Evolutionary conservation across 441 rosid genomes (phyloP).

Genomic region (Manihot esculenta): DNA sequence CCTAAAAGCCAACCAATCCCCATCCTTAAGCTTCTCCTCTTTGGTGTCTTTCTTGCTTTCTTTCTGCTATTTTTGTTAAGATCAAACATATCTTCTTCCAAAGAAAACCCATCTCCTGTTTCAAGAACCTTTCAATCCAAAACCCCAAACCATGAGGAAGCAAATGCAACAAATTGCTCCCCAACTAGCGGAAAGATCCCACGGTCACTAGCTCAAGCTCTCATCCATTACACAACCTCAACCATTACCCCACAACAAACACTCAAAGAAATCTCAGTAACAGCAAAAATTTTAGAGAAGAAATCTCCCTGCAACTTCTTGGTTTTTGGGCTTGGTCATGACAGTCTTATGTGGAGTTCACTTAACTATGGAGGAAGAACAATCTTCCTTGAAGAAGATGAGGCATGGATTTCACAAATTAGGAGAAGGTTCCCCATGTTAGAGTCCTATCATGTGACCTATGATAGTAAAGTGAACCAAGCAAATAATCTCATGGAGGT

Average conservation of each 20-base stretch:
- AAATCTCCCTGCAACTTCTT: constrained; percentile 90
- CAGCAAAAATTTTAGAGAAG: constrained; percentile 49
- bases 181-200: constrained; percentile 57
- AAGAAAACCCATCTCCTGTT: constrained; percentile 26
- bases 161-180: constrained; percentile 37
- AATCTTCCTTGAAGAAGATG: constrained; percentile 79
- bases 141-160: not conserved
- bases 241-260: constrained; percentile 84
- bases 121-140: constrained; percentile 14
- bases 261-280: constrained; percentile 60
- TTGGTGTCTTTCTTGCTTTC: constrained; percentile 57
- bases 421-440: constrained; percentile 63
- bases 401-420: constrained; percentile 81
- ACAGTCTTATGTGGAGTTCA: constrained; percentile 88
- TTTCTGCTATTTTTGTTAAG: constrained; percentile 52
- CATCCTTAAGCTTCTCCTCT: constrained; percentile 55
- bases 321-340: constrained; percentile 90
- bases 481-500: constrained; percentile 70
- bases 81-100: constrained; percentile 56
- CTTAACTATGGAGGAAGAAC: constrained; percentile 94
- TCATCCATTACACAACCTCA: constrained; percentile 75
- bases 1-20: constrained; percentile 50
- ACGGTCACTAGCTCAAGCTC: constrained; percentile 54
- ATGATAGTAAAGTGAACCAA: constrained; percentile 76
- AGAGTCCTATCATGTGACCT: constrained; percentile 70